Conservation (phyloP, 2,329 filamentous ascomycete genomes). For the Seiridium cupressi region DNA sequence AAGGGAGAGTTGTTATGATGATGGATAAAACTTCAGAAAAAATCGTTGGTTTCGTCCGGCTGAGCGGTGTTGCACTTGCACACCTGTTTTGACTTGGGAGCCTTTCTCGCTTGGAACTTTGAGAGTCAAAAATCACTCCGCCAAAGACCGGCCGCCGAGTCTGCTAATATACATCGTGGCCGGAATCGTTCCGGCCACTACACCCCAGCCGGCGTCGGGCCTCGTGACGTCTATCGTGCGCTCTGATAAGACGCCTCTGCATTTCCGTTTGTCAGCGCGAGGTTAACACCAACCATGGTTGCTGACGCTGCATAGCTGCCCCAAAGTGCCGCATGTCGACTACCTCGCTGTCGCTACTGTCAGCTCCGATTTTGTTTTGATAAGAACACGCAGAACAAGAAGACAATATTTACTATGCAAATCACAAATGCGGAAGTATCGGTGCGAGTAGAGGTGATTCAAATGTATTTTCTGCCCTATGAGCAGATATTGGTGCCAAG, state of each 20-base stretch:
- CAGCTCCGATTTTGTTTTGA: no score
- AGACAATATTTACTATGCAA: no score
- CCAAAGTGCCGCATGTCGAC: not conserved
- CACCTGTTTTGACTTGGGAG: not conserved
- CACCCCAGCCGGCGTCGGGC: conserved; percentile 8
- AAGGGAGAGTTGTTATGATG: not conserved
- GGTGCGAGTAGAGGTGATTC: no score
- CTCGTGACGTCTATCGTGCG: conserved; percentile 1
- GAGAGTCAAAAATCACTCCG: not conserved
- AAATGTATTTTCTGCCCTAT: not conserved
- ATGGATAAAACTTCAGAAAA: conserved; percentile 1
- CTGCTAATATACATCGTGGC: conserved; percentile 28
- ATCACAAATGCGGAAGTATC: no score
- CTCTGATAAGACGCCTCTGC: not conserved
- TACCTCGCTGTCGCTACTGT: not conserved
- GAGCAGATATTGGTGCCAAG: not conserved
- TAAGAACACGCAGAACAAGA: no score
- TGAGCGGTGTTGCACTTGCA: not conserved
- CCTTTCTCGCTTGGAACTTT: conserved; percentile 6
- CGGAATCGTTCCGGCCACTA: conserved; percentile 32
- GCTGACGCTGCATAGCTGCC: not conserved
- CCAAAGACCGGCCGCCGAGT: conserved; percentile 5
- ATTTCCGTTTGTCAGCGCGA: conserved; percentile 2
- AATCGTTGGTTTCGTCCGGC: not conserved
- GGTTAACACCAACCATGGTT: not conserved